A percentile compares a stretch with the other conserved stretches of the same genome.
phyloP scores from a whole-genome alignment of 2,329 filamentous ascomycete genomes.

The Hysterium pulicare region DNA sequence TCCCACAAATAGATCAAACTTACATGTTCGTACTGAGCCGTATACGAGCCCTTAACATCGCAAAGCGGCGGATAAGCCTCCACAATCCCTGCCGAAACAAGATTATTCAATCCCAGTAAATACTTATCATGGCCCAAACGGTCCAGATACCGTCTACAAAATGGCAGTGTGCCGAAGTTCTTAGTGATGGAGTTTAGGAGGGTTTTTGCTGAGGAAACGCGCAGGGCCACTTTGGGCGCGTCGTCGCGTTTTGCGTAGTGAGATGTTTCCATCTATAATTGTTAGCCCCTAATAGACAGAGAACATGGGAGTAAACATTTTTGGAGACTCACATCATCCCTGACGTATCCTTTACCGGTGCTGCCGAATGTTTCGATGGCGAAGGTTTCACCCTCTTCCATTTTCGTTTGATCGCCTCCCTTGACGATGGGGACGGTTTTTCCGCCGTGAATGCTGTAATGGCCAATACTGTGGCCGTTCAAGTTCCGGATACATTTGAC shows the following conservation, averaged over 20 bases:
- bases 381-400: conserved; percentile 95
- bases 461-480: conserved; percentile 85
- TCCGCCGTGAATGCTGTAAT: conserved; percentile 84
- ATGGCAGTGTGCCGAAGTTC: conserved; percentile 91
- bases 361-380: conserved; percentile 95
- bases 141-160: conserved; percentile 86
- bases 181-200: conserved; percentile 88
- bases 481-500: conserved; percentile 85
- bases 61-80: conserved; percentile 86
- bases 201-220: conserved; percentile 77
- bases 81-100: conserved; percentile 79
- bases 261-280: conserved; percentile 66
- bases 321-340: conserved; percentile 65
- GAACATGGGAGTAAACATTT: conserved; percentile 3
- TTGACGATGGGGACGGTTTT: conserved; percentile 96
- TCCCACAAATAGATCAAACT: conserved; percentile 39
- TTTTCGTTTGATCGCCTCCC: conserved; percentile 82
- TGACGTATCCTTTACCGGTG: conserved; percentile 83
- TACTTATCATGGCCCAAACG: conserved; percentile 94
- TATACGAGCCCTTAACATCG: conserved; percentile 92
- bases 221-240: conserved; percentile 70
- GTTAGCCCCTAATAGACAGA: conserved; percentile 7
- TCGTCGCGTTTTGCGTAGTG: conserved; percentile 79
- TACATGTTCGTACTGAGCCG: conserved; percentile 92
- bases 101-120: conserved; percentile 80